Conservation (phyloP, 306 rosid genomes). For the Quercus berberidifolia region DNA sequence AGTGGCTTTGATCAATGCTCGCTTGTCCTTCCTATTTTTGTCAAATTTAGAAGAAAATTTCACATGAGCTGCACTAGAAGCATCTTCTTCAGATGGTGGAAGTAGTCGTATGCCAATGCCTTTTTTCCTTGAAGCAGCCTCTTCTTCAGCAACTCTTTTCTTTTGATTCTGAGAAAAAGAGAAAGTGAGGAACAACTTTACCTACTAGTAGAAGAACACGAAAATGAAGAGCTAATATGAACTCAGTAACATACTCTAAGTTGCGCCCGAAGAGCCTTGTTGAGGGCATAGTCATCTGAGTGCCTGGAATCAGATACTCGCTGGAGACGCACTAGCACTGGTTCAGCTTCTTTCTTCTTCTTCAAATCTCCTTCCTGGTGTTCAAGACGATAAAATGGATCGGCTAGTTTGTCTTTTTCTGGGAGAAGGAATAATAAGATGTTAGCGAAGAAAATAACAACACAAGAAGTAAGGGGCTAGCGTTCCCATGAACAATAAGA, state of each 20-base stretch:
- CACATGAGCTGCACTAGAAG: constrained; percentile 47
- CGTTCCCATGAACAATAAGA: neutral
- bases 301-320: constrained; percentile 68
- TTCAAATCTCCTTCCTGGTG: constrained; percentile 85
- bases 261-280: constrained; percentile 66
- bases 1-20: constrained; percentile 59
- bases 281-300: constrained; percentile 74
- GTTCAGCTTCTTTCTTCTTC: constrained; percentile 90
- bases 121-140: constrained; percentile 54
- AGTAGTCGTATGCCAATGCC: constrained; percentile 78
- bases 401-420: constrained; percentile 85
- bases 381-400: constrained; percentile 95
- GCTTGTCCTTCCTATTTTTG: constrained; percentile 60
- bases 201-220: neutral
- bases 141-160: constrained; percentile 92
- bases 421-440: constrained; percentile 5
- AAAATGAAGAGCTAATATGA: constrained; percentile 14
- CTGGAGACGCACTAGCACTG: constrained; percentile 77
- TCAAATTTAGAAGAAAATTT: constrained; percentile 68
- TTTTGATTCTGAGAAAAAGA: constrained; percentile 65
- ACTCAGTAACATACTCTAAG: constrained; percentile 58
- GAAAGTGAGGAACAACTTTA: neutral
- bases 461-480: neutral
- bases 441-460: constrained; percentile 2
- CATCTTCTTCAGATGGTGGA: constrained; percentile 63